Percentiles rank a stretch among this genome's conserved stretches.
Evolutionary conservation across 2,329 filamentous ascomycete genomes (phyloP).

Genomic region (Colletotrichum noveboracense): DNA sequence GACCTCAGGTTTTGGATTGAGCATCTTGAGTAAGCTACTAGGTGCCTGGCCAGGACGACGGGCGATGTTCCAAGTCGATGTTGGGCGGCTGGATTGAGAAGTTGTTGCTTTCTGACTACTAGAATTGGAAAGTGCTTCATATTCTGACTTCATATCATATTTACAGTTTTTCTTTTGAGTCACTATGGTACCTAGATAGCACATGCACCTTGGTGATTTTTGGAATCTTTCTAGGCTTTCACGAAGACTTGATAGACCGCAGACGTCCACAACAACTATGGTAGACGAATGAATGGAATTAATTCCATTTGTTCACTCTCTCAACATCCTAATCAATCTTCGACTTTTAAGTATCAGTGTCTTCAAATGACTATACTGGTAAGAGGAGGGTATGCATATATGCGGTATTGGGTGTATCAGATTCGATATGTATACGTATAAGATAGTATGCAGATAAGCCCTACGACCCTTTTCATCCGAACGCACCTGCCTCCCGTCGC

Average conservation of each 20-base stretch:
- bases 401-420: rapidly evolving
- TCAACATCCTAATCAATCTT: rapidly evolving
- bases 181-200: not conserved
- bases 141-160: not conserved
- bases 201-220: not conserved
- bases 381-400: not conserved
- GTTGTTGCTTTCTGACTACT: rapidly evolving
- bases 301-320: rapidly evolving
- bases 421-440: rapidly evolving
- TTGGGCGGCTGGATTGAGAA: not conserved
- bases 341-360: rapidly evolving
- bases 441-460: rapidly evolving
- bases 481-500: not conserved
- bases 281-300: rapidly evolving
- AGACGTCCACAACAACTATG: rapidly evolving
- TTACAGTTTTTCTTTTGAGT: not conserved
- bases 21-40: not conserved
- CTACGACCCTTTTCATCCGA: not conserved
- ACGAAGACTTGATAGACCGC: not conserved
- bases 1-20: not conserved
- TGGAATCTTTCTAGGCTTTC: not conserved
- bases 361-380: rapidly evolving
- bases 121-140: not conserved
- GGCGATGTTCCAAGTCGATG: not conserved
- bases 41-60: not conserved